phyloP scores from a whole-genome alignment of 106 monocot species.

The Dioscorea alata region DNA sequence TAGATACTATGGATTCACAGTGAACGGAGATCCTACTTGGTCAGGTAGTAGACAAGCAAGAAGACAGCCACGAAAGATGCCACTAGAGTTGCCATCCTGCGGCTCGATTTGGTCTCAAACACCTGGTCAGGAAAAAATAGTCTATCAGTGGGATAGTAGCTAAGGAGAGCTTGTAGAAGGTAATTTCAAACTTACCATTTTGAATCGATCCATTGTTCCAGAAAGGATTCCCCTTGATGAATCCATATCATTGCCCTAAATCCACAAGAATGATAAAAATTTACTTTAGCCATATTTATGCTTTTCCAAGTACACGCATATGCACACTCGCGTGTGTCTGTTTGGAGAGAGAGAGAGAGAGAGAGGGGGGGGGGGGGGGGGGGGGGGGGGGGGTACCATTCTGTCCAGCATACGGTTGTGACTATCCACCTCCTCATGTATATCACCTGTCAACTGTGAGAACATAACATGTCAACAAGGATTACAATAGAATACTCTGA shows the following conservation, averaged over 20 bases:
- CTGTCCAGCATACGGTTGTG: constrained; percentile 59
- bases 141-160: background rate
- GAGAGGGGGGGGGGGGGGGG: background rate
- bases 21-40: constrained; percentile 31
- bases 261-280: background rate
- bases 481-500: too few relatives aligned
- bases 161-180: background rate
- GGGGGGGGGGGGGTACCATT: constrained; percentile 45
- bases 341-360: background rate
- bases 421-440: constrained; percentile 68
- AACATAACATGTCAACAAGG: background rate
- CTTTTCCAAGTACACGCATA: too few relatives aligned
- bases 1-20: too few relatives aligned
- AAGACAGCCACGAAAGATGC: constrained; percentile 80
- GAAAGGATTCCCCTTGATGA: constrained; percentile 83
- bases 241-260: constrained; percentile 94
- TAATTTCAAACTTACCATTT: constrained; percentile 51
- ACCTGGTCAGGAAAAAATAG: constrained; percentile 32
- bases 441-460: constrained; percentile 86
- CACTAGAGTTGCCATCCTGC: constrained; percentile 82
- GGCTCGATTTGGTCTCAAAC: constrained; percentile 84
- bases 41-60: constrained; percentile 85
- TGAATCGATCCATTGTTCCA: constrained; percentile 87
- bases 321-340: background rate
- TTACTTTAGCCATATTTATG: too few relatives aligned